These are phyloP conservation scores for Xylariales sp. DNA, from an alignment of 2,329 filamentous ascomycete genomes.

Conservation along the genomic window DNA sequence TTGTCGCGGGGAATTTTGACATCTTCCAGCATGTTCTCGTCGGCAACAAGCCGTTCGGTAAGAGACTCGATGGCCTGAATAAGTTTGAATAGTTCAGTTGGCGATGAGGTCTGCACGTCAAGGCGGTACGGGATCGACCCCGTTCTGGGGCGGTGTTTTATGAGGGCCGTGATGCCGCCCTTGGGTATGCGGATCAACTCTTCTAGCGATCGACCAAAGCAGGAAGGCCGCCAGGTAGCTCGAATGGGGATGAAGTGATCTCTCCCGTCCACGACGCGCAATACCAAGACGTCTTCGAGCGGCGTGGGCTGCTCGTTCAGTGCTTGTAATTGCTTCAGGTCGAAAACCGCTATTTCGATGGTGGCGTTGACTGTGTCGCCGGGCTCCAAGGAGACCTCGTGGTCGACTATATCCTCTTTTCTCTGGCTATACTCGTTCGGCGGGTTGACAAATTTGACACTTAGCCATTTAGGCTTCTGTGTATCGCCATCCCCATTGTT, in stretches of 20 bases:
- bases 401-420: constrained; percentile 51
- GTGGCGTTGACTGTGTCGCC: constrained; percentile 82
- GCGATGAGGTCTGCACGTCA: constrained; percentile 80
- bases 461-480: constrained; percentile 45
- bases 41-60: constrained; percentile 67
- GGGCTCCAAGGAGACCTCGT: constrained; percentile 77
- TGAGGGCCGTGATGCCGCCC: constrained; percentile 75
- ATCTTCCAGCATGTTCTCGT: constrained; percentile 71
- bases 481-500: constrained; percentile 57
- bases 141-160: constrained; percentile 46
- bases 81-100: constrained; percentile 88
- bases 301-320: constrained; percentile 75
- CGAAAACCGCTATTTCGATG: constrained; percentile 74
- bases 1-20: constrained; percentile 62
- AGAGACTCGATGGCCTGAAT: constrained; percentile 79
- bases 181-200: constrained; percentile 87
- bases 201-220: constrained; percentile 86
- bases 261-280: constrained; percentile 83
- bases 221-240: constrained; percentile 82
- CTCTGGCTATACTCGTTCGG: constrained; percentile 31
- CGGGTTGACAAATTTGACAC: constrained; percentile 41
- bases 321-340: constrained; percentile 70
- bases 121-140: constrained; percentile 66
- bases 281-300: constrained; percentile 88
- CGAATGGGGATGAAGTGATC: constrained; percentile 91